A percentile compares a stretch with the other conserved stretches of the same genome.
These are phyloP conservation scores for Podosphaera leucotricha DNA, from an alignment of 2,329 filamentous ascomycete genomes.

Conservation along the genomic window DNA sequence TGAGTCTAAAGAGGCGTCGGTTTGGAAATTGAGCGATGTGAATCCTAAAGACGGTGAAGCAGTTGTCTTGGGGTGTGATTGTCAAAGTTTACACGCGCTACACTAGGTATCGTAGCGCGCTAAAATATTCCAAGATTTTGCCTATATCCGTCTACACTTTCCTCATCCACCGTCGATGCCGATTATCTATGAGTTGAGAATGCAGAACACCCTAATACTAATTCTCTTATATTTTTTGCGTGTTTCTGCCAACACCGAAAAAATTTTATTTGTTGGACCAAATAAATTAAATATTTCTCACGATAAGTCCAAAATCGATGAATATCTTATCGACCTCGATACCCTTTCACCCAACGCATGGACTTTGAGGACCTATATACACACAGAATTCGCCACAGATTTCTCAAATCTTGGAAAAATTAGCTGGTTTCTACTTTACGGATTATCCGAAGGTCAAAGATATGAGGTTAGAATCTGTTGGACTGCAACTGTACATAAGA, in stretches of 20 bases:
- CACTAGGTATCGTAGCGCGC: not conserved
- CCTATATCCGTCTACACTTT: not conserved
- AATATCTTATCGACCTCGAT: constrained; percentile 31
- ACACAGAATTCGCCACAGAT: constrained; percentile 40
- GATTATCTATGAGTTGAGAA: not conserved
- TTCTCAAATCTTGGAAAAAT: constrained; percentile 30
- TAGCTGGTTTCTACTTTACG: constrained; percentile 59
- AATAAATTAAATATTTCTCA: constrained; percentile 29
- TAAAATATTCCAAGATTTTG: not conserved
- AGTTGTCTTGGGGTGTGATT: not conserved
- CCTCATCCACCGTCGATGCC: not conserved
- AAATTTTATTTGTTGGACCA: constrained; percentile 67
- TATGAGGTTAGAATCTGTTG: constrained; percentile 91
- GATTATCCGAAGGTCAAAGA: constrained; percentile 43
- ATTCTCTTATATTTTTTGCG: not conserved
- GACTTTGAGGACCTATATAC: constrained; percentile 37
- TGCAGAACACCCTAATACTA: not conserved
- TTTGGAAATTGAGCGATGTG: not conserved
- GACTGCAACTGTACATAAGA: constrained; percentile 59
- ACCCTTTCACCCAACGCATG: constrained; percentile 33
- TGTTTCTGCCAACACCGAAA: constrained; percentile 58
- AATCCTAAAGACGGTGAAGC: not conserved
- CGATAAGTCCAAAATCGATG: constrained; percentile 29
- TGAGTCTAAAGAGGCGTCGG: no score
- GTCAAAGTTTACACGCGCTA: not conserved